Evolutionary conservation across 352 stramenopile species (phyloP).

Genomic region (Discostella stelligera): DNA sequence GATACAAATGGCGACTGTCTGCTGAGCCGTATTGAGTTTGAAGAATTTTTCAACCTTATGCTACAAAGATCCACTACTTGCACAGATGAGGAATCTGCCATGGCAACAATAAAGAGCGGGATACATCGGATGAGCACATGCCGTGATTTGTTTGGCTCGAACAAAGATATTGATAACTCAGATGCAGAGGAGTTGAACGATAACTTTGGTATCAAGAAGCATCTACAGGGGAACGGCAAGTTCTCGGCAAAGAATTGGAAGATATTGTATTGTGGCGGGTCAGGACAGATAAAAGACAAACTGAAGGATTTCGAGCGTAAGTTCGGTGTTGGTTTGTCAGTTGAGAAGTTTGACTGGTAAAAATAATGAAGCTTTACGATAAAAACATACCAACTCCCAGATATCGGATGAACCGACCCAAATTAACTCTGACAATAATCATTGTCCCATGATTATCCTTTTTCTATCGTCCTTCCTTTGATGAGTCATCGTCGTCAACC

Average conservation of each 20-base stretch:
- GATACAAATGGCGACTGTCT: conserved; percentile 16
- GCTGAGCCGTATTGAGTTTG: conserved; percentile 24
- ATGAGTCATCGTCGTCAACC: conserved; percentile 38
- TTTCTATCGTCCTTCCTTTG: neutral
- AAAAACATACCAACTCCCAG: no score
- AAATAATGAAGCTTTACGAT: no score
- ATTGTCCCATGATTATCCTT: no score
- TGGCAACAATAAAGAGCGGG: neutral
- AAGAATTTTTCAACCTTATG: conserved; percentile 38
- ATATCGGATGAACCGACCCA: no score
- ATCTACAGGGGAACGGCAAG: conserved; percentile 33
- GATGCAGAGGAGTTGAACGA: conserved; percentile 15
- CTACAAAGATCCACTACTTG: neutral
- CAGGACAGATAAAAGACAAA: conserved; percentile 24
- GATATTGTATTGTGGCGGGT: conserved; percentile 48
- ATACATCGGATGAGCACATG: neutral
- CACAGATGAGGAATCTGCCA: neutral
- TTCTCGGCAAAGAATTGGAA: conserved; percentile 46
- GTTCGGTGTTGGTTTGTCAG: conserved; percentile 35
- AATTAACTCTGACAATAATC: no score
- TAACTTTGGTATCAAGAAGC: conserved; percentile 33
- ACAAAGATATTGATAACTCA: neutral
- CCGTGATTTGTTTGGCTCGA: neutral
- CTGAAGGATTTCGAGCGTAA: conserved; percentile 35
- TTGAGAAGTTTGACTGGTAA: conserved; percentile 50